phyloP scores from a whole-genome alignment of 1,284 basidiomycete species.

The Boletus semigastroideus region DNA sequence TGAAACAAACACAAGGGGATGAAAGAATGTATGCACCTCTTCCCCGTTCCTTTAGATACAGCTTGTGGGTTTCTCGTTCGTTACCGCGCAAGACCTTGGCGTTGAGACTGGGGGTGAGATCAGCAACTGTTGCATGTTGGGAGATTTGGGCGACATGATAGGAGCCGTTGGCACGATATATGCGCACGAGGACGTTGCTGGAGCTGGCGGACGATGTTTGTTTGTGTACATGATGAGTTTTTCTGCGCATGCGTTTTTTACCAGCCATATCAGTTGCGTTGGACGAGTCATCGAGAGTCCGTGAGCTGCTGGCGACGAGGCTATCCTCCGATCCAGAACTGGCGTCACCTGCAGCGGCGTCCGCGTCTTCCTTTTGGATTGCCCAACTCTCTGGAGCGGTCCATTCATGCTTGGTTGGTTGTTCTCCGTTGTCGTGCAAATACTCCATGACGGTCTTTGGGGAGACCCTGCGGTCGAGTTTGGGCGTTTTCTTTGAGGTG shows the following conservation, averaged over 20 bases:
- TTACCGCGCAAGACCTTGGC: conserved; percentile 48
- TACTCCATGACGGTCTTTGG: conserved; percentile 41
- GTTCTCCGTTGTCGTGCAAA: conserved; percentile 7
- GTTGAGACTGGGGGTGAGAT: conserved; percentile 65
- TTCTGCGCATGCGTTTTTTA: conserved; percentile 25
- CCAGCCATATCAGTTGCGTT: conserved; percentile 15
- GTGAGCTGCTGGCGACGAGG: conserved; percentile 15
- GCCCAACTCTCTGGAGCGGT: conserved; percentile 39
- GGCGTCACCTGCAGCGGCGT: conserved; percentile 21
- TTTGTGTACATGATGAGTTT: conserved; percentile 22
- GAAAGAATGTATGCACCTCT: conserved; percentile 55
- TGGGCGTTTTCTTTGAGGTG: conserved; percentile 11
- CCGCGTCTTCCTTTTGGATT: conserved; percentile 29
- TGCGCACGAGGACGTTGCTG: conserved; percentile 44
- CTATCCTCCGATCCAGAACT: conserved; percentile 34
- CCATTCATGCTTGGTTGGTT: conserved; percentile 21
- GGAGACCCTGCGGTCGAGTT: conserved; percentile 42
- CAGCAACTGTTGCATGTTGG: conserved; percentile 67
- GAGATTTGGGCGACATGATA: conserved; percentile 73
- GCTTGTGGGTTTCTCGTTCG: conserved; percentile 61
- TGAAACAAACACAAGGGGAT: conserved; percentile 7
- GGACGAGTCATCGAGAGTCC: conserved; percentile 17
- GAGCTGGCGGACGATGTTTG: conserved; percentile 18
- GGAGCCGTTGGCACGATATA: conserved; percentile 76
- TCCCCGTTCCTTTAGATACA: conserved; percentile 84